Evolutionary conservation across 192 early-diverging fungal species (phyloP).

Genomic region (Coemansia sp.): DNA sequence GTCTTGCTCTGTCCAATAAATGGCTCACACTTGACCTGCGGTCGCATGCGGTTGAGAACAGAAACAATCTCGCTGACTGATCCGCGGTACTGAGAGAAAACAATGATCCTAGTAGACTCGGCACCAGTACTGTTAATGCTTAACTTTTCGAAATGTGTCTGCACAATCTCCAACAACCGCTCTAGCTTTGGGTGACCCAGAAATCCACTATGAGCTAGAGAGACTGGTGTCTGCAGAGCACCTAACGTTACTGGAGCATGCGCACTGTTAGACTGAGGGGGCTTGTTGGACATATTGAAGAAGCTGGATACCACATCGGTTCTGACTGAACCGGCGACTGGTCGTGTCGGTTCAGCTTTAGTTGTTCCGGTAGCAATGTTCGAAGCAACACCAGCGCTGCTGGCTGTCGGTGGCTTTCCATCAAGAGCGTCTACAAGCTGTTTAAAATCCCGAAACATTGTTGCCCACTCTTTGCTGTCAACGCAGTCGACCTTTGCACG

Average conservation of each 20-base stretch:
- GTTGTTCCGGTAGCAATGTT: neutral
- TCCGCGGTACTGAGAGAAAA: slow-evolving; percentile 83
- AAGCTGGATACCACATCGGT: slow-evolving; percentile 51
- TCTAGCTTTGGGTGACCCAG: slow-evolving; percentile 84
- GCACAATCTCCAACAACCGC: slow-evolving; percentile 60
- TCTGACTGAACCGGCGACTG: neutral
- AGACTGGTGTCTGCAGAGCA: slow-evolving; percentile 6
- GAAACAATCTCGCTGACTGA: slow-evolving; percentile 82
- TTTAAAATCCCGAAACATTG: slow-evolving; percentile 27
- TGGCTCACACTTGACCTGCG: slow-evolving; percentile 64
- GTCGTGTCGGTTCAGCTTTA: neutral
- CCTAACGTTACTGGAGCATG: neutral
- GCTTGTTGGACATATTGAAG: slow-evolving; percentile 32
- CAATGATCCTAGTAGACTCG: slow-evolving; percentile 66
- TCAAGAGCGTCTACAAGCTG: slow-evolving; percentile 34
- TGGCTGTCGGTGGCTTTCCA: neutral
- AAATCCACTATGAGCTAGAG: slow-evolving; percentile 35
- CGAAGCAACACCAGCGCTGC: neutral
- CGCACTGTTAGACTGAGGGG: slow-evolving; percentile 2
- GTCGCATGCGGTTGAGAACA: slow-evolving; percentile 62
- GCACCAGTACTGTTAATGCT: slow-evolving; percentile 24
- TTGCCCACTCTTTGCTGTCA: slow-evolving; percentile 45
- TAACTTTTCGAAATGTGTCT: slow-evolving; percentile 65
- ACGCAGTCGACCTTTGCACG: slow-evolving; percentile 50
- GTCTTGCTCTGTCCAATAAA: slow-evolving; percentile 80